phyloP scores from a whole-genome alignment of 2,329 filamentous ascomycete species.

The Colletotrichum godetiae region DNA sequence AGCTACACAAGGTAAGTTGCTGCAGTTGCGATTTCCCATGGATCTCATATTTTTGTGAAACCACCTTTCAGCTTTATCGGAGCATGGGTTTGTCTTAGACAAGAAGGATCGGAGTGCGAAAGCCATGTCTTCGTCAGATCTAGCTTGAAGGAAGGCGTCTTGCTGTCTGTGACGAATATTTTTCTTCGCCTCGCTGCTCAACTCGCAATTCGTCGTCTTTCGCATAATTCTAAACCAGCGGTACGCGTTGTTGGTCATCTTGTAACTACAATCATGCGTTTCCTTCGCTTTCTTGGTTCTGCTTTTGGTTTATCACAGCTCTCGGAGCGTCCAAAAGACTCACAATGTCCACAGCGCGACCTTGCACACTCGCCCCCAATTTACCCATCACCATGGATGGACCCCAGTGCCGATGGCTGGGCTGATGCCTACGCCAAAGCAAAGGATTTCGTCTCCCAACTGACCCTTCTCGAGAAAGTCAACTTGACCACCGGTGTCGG shows the following conservation, averaged over 20 bases:
- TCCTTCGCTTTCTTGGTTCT: neutral
- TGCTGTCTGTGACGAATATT: neutral
- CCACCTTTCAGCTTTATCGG: neutral
- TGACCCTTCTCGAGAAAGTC: slow-evolving; percentile 90
- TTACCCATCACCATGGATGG: slow-evolving; percentile 91
- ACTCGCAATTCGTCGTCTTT: neutral
- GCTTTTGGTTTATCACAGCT: neutral
- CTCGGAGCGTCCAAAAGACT: neutral
- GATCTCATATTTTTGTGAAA: neutral
- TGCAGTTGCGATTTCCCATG: neutral
- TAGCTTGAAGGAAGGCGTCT: neutral
- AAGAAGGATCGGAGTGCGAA: neutral
- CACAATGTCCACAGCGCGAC: slow-evolving; percentile 16
- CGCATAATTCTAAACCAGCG: neutral
- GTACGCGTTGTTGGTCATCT: neutral
- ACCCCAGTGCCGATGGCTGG: slow-evolving; percentile 79
- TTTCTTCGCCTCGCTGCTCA: neutral
- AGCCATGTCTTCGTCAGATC: neutral
- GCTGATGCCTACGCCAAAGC: slow-evolving; percentile 80
- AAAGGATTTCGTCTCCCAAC: slow-evolving; percentile 80
- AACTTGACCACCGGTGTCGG: slow-evolving; percentile 93
- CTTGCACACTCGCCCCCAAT: slow-evolving; percentile 65
- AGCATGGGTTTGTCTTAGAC: neutral
- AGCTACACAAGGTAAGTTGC: slow-evolving; percentile 30
- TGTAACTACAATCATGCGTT: neutral